A percentile compares a stretch with the other conserved stretches of the same genome.
These are phyloP conservation scores for Aspergillus steynii DNA, from an alignment of 495 filamentous ascomycete genomes.

Conservation along the genomic window DNA sequence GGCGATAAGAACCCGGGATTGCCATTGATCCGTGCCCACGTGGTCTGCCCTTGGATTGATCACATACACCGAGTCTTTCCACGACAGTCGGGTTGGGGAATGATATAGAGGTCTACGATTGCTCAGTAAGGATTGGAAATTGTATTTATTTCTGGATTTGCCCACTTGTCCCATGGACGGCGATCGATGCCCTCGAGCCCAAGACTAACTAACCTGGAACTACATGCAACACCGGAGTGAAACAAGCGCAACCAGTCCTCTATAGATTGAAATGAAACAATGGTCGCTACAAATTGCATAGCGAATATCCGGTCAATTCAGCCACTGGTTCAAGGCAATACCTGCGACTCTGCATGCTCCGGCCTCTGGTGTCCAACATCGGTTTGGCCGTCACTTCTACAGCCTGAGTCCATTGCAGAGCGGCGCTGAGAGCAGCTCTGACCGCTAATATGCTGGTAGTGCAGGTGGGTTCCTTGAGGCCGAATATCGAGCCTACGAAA, in stretches of 20 bases:
- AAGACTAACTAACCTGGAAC: not conserved
- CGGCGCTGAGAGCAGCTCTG: too few species aligned
- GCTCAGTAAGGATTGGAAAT: too few species aligned
- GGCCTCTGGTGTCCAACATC: not conserved
- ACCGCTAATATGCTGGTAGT: not conserved
- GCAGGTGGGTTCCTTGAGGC: not conserved
- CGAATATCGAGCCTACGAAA: not conserved
- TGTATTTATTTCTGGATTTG: too few species aligned
- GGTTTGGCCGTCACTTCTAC: not conserved
- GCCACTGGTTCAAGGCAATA: not conserved
- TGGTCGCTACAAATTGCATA: not conserved
- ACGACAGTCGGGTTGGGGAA: too few species aligned
- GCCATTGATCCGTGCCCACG: conserved; percentile 15
- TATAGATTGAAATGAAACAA: not conserved
- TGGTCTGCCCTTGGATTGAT: not conserved
- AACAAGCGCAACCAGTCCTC: not conserved
- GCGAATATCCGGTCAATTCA: not conserved
- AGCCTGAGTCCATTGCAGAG: too few species aligned
- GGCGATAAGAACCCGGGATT: conserved; percentile 29
- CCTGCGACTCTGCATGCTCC: not conserved
- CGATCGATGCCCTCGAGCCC: not conserved
- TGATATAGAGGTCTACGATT: too few species aligned
- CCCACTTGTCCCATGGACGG: not conserved
- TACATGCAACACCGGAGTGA: not conserved
- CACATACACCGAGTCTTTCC: too few species aligned